Evolutionary conservation across 2,329 filamentous ascomycete species (phyloP), one percentile per base, ranked within the genome.

Genomic region (Aureobasidium sp.): DNA sequence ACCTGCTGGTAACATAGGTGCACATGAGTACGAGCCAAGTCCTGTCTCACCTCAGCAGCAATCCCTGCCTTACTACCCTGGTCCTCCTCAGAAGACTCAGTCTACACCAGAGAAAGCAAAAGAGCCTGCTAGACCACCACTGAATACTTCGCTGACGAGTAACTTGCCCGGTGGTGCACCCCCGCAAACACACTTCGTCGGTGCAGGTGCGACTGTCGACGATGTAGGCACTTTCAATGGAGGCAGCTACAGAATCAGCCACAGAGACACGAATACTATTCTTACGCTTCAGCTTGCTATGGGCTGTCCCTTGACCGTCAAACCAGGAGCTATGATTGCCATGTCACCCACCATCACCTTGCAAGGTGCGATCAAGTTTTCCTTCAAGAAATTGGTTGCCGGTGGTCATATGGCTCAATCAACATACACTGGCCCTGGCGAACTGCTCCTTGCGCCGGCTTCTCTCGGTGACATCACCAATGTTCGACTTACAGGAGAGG

Each of bases 151-250:
- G 63, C 57, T 66, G 17, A 65, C 67, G 32, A 68, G 66, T 12
- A 67, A 64, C 48, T 71, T 74, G 66, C 69, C 71, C 7, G 64
- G 72, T 64, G 74, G 75, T n/a, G 74, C 76, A 37, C 76, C 80
- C 2, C 64, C 77, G 3, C 72, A 74, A 39, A 77, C 76, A 3
- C 82, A 88, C 62, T 91, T 93, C 66, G 73, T 80, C 6, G 89
- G 89, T 34, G 85, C 83, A 0, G 75, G 76, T 36, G 78, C 87
- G 0, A 82, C 83, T 0, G 34, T 69, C 12, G 94, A 97, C 73
- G 92, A 96, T 68, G 85, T 96, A 1, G 94, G 94, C n/a, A 94
- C 89, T 0, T 99, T 97, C 79, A 97, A 97, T 72, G 94, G 94
- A 17, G 94, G 94, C 13, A 93, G 89, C 71, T 99, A 93, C 73